Percentiles rank a stretch among this genome's conserved stretches.
Evolutionary conservation across 352 stramenopile species (phyloP).

Genomic region (Globisporangium recalcitrans): DNA sequence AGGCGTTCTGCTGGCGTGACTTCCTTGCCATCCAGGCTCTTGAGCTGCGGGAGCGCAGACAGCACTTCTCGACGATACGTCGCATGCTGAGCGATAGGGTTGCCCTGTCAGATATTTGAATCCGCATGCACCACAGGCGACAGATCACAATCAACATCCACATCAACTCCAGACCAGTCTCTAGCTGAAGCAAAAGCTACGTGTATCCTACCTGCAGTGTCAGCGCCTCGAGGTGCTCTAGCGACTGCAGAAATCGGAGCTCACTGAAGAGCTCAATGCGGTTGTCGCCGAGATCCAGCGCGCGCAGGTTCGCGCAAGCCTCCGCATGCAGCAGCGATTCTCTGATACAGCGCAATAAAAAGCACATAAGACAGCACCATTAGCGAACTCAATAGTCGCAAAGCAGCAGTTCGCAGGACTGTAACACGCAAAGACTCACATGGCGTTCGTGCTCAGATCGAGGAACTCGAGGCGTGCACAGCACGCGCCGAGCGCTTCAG

Average conservation of each 20-base stretch:
- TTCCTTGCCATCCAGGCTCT: slow-evolving; percentile 35
- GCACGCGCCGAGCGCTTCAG: slow-evolving; percentile 31
- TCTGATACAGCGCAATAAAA: slow-evolving; percentile 12
- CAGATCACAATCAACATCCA: background rate
- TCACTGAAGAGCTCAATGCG: slow-evolving; percentile 48
- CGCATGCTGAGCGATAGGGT: slow-evolving; percentile 35
- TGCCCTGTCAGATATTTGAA: slow-evolving; percentile 25
- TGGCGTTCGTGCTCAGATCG: slow-evolving; percentile 43
- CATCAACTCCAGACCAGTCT: too few species aligned
- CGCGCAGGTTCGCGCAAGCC: slow-evolving; percentile 25
- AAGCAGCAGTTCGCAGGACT: too few species aligned
- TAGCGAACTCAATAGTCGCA: background rate
- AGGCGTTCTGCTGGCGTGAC: slow-evolving; percentile 49
- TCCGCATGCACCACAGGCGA: background rate
- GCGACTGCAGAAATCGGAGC: slow-evolving; percentile 42
- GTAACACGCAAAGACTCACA: slow-evolving; percentile 28
- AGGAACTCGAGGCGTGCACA: slow-evolving; percentile 32
- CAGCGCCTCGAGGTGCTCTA: slow-evolving; percentile 37
- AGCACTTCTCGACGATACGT: slow-evolving; percentile 52
- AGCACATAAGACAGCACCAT: background rate
- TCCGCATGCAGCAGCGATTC: slow-evolving; percentile 40
- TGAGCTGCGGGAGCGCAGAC: slow-evolving; percentile 46
- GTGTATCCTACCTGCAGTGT: slow-evolving; percentile 32
- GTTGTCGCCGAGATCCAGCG: slow-evolving; percentile 42
- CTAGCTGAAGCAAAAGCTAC: background rate